These are phyloP conservation scores for Eudorina sp. DNA, from an alignment of 139 green algal species.

Conservation along the genomic window DNA sequence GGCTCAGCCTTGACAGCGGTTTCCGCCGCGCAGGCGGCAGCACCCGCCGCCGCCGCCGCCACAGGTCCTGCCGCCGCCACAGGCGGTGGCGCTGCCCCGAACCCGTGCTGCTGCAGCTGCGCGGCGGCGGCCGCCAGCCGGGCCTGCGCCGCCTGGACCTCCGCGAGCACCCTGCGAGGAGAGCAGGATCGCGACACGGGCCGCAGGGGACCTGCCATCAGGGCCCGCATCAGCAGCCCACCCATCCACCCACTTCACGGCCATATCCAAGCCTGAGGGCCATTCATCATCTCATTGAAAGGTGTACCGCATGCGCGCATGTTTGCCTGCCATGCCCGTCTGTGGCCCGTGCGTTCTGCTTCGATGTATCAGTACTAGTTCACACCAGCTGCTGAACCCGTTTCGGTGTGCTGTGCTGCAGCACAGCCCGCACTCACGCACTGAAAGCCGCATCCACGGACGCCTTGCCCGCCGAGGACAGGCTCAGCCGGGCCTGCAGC, in stretches of 20 bases:
- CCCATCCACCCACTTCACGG: background rate
- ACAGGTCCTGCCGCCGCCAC: too few species aligned
- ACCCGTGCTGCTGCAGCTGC: background rate
- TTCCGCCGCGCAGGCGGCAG: too few species aligned
- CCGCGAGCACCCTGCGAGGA: background rate
- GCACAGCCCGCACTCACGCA: slow-evolving; percentile 28
- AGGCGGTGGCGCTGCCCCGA: background rate
- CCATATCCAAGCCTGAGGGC: too few species aligned
- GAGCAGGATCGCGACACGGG: background rate
- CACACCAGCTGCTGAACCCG: background rate
- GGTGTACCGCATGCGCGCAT: background rate
- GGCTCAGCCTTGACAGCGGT: too few species aligned
- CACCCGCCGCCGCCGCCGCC: too few species aligned
- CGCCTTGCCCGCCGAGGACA: background rate
- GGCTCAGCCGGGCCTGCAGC: background rate
- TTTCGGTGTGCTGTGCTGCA: too few species aligned
- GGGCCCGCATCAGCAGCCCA: background rate
- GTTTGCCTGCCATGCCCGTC: background rate
- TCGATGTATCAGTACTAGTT: background rate
- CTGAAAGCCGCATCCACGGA: background rate
- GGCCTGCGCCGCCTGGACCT: slow-evolving; percentile 27
- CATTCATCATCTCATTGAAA: background rate
- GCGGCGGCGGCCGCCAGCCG: background rate
- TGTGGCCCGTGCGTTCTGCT: background rate
- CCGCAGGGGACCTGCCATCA: background rate